phyloP scores from a whole-genome alignment of 192 early-diverging fungal species.

The Dissophora ornata region DNA sequence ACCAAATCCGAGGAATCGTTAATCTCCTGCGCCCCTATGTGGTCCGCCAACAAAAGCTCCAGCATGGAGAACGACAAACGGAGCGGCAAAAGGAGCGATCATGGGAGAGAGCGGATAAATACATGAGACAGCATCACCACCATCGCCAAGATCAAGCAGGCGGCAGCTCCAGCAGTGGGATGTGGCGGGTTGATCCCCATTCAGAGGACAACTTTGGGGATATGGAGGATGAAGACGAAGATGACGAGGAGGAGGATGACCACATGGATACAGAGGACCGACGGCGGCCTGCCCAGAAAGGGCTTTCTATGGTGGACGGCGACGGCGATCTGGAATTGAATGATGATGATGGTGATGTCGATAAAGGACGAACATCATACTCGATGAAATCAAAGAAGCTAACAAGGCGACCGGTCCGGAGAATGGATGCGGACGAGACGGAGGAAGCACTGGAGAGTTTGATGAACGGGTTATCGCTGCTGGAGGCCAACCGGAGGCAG shows the following conservation, averaged over 20 bases:
- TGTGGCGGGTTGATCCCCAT: slow-evolving; percentile 29
- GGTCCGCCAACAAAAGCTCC: slow-evolving; percentile 41
- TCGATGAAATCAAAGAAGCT: not conserved
- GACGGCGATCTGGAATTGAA: slow-evolving; percentile 35
- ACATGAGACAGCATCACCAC: slow-evolving; percentile 24
- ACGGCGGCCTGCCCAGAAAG: not conserved
- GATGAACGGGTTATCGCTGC: slow-evolving; percentile 42
- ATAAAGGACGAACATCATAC: not conserved
- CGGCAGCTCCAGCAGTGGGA: not conserved
- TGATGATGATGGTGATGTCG: slow-evolving; percentile 3
- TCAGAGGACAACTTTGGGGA: slow-evolving; percentile 41
- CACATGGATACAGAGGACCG: slow-evolving; percentile 31
- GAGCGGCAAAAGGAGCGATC: slow-evolving; percentile 41
- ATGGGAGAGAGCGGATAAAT: slow-evolving; percentile 50
- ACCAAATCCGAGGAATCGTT: slow-evolving; percentile 47
- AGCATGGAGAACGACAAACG: slow-evolving; percentile 39
- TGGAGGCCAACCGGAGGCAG: slow-evolving; percentile 39
- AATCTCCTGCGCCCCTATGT: slow-evolving; percentile 45
- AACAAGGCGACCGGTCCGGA: not conserved
- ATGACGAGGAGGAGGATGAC: slow-evolving; percentile 36
- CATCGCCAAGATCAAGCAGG: not conserved
- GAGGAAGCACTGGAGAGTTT: slow-evolving; percentile 37
- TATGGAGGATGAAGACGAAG: slow-evolving; percentile 46
- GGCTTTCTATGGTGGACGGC: slow-evolving; percentile 1
- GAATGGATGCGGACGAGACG: slow-evolving; percentile 42